Evolutionary conservation across 1,284 basidiomycete species (phyloP).

Genomic region (Mixia osmundae): DNA sequence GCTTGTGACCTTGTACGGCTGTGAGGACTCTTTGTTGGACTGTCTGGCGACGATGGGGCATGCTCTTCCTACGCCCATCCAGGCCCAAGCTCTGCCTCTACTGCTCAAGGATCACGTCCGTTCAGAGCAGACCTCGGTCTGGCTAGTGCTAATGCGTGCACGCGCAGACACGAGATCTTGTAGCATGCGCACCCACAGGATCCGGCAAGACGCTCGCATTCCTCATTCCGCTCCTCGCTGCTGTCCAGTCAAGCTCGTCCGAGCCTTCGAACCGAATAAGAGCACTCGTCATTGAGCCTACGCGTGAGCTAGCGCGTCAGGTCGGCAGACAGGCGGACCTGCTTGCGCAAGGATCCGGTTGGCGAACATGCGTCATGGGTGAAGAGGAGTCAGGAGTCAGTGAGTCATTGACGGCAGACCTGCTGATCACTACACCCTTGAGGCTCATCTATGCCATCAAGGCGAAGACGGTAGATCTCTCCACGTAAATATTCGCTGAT

Average conservation of each 20-base stretch:
- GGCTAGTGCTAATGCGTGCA: neutral
- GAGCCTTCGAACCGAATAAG: slow-evolving; percentile 19
- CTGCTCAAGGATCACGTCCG: slow-evolving; percentile 19
- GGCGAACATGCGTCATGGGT: slow-evolving; percentile 51
- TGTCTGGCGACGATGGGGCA: slow-evolving; percentile 45
- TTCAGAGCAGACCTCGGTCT: neutral
- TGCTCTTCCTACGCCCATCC: slow-evolving; percentile 20
- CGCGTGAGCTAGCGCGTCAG: slow-evolving; percentile 87
- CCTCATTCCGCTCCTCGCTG: slow-evolving; percentile 52
- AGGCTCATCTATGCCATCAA: slow-evolving; percentile 50
- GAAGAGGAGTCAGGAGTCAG: slow-evolving; percentile 20
- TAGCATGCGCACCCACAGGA: slow-evolving; percentile 80
- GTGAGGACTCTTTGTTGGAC: slow-evolving; percentile 73
- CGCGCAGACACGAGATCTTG: slow-evolving; percentile 50
- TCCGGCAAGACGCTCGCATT: slow-evolving; percentile 85
- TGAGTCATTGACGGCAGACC: slow-evolving; percentile 28
- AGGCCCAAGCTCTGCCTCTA: slow-evolving; percentile 22
- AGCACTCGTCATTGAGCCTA: slow-evolving; percentile 67
- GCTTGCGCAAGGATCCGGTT: slow-evolving; percentile 54
- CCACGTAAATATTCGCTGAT: slow-evolving; percentile 33
- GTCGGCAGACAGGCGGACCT: slow-evolving; percentile 79
- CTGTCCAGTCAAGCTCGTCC: slow-evolving; percentile 12
- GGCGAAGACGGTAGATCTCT: slow-evolving; percentile 37
- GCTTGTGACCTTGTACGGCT: slow-evolving; percentile 21
- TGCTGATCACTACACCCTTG: slow-evolving; percentile 58